Percentiles rank a stretch among this genome's conserved stretches.
Evolutionary conservation across 179 eudicot genomes (phyloP).

Genomic region (Silene noctiflora): DNA sequence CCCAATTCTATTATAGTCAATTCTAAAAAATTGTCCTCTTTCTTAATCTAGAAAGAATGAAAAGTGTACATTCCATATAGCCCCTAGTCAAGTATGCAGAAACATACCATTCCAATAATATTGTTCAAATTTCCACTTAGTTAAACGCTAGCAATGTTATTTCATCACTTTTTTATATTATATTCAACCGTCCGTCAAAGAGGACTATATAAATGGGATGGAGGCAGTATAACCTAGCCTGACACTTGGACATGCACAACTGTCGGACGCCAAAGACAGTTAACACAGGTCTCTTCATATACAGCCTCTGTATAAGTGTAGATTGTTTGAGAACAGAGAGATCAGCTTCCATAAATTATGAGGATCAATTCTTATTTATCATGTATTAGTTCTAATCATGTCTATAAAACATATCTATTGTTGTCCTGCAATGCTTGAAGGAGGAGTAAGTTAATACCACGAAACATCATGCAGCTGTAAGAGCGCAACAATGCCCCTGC

Average conservation of each 20-base stretch:
- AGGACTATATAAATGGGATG: neutral
- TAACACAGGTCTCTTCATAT: neutral
- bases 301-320: neutral
- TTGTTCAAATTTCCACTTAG: neutral
- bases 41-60: no score
- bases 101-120: no score
- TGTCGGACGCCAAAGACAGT: neutral
- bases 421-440: neutral
- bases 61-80: no score
- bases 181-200: neutral
- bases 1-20: no score
- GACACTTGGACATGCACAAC: neutral
- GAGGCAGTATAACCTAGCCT: neutral
- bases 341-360: neutral
- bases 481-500: constrained; percentile 87
- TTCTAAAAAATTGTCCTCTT: no score
- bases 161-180: neutral
- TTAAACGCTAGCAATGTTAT: neutral
- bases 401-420: neutral
- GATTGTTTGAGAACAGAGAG: constrained; percentile 1
- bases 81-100: no score
- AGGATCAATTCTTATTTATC: neutral
- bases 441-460: constrained; percentile 39
- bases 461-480: constrained; percentile 53
- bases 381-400: neutral